phyloP scores from a whole-genome alignment of 1,139 yeast genomes.

The Yamadazyma mexicana region DNA sequence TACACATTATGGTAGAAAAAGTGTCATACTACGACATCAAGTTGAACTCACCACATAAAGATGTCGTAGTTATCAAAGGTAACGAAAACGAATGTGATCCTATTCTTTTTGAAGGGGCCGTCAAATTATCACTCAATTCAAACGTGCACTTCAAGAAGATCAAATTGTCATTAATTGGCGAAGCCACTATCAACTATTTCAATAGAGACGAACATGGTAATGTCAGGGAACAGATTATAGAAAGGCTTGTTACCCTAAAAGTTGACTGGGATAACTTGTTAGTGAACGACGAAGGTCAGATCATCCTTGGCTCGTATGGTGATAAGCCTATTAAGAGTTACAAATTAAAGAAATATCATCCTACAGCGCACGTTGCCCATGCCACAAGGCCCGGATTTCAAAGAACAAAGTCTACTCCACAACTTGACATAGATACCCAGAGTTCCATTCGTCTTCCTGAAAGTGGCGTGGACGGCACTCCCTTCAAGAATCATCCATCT shows the following conservation, averaged over 20 bases:
- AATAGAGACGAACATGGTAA: conserved; percentile 38
- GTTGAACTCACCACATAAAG: conserved; percentile 53
- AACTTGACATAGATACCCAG: conserved; percentile 7
- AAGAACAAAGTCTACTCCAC: conserved; percentile 23
- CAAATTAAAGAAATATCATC: conserved; percentile 12
- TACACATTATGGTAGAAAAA: conserved; percentile 76
- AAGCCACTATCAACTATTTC: conserved; percentile 53
- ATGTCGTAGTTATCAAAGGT: conserved; percentile 55
- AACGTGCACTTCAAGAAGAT: conserved; percentile 51
- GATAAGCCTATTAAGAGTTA: conserved; percentile 26
- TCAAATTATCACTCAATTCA: conserved; percentile 55
- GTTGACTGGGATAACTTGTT: conserved; percentile 64
- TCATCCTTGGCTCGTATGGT: conserved; percentile 44
- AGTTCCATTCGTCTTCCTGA: conserved; percentile 26
- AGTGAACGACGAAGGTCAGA: conserved; percentile 43
- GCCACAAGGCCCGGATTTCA: conserved; percentile 19
- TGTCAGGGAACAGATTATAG: conserved; percentile 46
- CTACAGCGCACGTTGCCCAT: conserved; percentile 3
- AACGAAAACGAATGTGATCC: conserved; percentile 58
- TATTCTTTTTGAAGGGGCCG: conserved; percentile 53
- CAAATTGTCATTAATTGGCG: conserved; percentile 50
- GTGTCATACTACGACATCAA: conserved; percentile 44
- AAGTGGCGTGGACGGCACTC: conserved; percentile 48
- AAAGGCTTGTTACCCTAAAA: conserved; percentile 49
- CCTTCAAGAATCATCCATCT: conserved; percentile 28